A percentile compares a stretch with the other conserved stretches of the same genome.
phyloP scores from a whole-genome alignment of 2,329 filamentous ascomycete species.

The Beauveria sp. region DNA sequence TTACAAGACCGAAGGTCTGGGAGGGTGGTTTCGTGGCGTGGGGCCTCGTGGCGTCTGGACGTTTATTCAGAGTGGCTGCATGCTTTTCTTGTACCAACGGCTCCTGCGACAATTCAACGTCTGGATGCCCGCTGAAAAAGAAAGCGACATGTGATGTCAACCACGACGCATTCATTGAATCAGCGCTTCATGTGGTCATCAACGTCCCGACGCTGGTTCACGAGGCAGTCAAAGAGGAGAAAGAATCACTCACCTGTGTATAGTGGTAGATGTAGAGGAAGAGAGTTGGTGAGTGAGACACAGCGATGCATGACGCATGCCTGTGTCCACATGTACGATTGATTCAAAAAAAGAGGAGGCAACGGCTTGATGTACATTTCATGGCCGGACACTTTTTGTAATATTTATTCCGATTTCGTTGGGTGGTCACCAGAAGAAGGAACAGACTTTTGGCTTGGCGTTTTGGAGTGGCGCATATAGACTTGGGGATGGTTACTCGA shows the following conservation, averaged over 20 bases:
- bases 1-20: slow-evolving; percentile 80
- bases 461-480: slow-evolving; percentile 9
- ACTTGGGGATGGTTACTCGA: neutral
- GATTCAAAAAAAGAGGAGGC: neutral
- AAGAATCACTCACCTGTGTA: neutral
- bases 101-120: slow-evolving; percentile 69
- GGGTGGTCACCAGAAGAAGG: neutral
- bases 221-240: neutral
- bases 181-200: neutral
- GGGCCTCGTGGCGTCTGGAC: slow-evolving; percentile 94
- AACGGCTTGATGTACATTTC: slow-evolving; percentile 3
- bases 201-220: neutral
- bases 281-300: neutral
- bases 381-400: slow-evolving; percentile 2
- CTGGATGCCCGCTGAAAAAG: slow-evolving; percentile 27
- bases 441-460: neutral
- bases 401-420: neutral
- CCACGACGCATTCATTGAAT: no score
- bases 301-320: neutral
- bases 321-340: slow-evolving; percentile 5
- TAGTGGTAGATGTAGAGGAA: neutral
- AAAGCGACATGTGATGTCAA: slow-evolving; percentile 15
- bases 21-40: slow-evolving; percentile 90
- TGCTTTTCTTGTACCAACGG: slow-evolving; percentile 92
- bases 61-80: slow-evolving; percentile 91